Percentiles rank a stretch among this genome's conserved stretches.
Evolutionary conservation across 108 stramenopile genomes (phyloP).

Genomic region (Nitzschia inconspicua): DNA sequence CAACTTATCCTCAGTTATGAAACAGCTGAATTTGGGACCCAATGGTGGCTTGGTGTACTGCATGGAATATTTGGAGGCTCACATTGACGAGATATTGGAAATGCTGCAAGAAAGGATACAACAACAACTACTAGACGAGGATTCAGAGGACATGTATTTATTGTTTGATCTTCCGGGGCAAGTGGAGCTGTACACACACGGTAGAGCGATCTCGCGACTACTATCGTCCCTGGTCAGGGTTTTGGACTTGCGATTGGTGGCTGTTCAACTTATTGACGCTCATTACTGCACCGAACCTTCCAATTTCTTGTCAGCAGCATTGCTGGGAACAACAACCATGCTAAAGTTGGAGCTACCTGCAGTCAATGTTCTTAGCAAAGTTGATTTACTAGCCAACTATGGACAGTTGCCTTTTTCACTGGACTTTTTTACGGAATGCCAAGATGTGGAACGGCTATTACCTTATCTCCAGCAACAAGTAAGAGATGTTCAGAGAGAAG

Average conservation of each 20-base stretch:
- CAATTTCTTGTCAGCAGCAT: slow-evolving; percentile 90
- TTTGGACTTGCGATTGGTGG: slow-evolving; percentile 84
- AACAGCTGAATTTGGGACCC: slow-evolving; percentile 87
- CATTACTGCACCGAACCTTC: slow-evolving; percentile 87
- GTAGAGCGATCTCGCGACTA: slow-evolving; percentile 60
- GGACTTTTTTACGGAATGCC: slow-evolving; percentile 82
- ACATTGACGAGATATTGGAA: slow-evolving; percentile 53
- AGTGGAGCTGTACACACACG: slow-evolving; percentile 95
- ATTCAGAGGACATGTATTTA: slow-evolving; percentile 63
- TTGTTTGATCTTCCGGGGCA: slow-evolving; percentile 98
- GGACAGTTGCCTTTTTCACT: slow-evolving; percentile 65
- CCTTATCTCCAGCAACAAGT: slow-evolving; percentile 65
- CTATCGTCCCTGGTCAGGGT: slow-evolving; percentile 58
- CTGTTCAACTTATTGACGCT: slow-evolving; percentile 96
- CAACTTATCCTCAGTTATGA: slow-evolving; percentile 85
- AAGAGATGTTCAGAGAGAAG: slow-evolving; percentile 18
- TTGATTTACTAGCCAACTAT: slow-evolving; percentile 71
- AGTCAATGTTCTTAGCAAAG: slow-evolving; percentile 94
- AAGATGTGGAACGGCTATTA: slow-evolving; percentile 67
- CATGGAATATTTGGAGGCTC: slow-evolving; percentile 92
- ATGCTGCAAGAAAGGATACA: slow-evolving; percentile 33
- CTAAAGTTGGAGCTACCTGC: slow-evolving; percentile 93
- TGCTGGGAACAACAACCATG: slow-evolving; percentile 93
- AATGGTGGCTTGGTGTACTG: slow-evolving; percentile 97
- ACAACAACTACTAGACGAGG: slow-evolving; percentile 9